Evolutionary conservation across 768 basidiomycete genomes (phyloP).

Genomic region (Pleurotus platypus): DNA sequence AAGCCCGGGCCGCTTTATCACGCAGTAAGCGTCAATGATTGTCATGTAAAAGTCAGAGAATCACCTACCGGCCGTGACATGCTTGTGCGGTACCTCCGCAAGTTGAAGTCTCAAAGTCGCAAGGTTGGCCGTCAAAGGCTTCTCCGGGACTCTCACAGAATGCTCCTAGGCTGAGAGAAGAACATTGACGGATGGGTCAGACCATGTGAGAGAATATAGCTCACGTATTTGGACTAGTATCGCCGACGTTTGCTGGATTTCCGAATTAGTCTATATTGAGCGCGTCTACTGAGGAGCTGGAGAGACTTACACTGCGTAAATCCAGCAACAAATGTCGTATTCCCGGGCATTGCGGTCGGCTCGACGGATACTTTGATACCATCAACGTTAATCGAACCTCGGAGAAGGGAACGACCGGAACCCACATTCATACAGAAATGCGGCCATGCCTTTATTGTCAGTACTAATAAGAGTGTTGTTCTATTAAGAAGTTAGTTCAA

Average conservation of each 20-base stretch:
- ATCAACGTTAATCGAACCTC: constrained; percentile 2
- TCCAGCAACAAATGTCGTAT: constrained; percentile 67
- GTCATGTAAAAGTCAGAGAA: neutral
- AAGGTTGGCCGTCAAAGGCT: constrained; percentile 59
- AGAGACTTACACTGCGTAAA: constrained; percentile 62
- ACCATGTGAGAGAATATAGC: constrained; percentile 19
- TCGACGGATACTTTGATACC: constrained; percentile 50
- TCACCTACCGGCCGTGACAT: constrained; percentile 63
- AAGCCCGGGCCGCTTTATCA: constrained; percentile 67
- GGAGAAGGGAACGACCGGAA: neutral
- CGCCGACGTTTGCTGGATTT: constrained; percentile 69
- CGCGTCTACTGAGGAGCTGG: constrained; percentile 2
- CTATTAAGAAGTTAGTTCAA: constrained; percentile 27
- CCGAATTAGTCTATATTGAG: constrained; percentile 3
- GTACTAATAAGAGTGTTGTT: constrained; percentile 80
- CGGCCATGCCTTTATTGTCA: constrained; percentile 88
- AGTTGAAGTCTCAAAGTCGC: constrained; percentile 70
- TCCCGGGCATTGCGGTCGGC: constrained; percentile 64
- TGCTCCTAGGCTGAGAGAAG: constrained; percentile 50
- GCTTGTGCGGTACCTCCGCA: constrained; percentile 67
- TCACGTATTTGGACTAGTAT: constrained; percentile 77
- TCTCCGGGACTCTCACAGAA: constrained; percentile 78
- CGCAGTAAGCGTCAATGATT: neutral
- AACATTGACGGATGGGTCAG: neutral
- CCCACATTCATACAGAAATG: constrained; percentile 71